Conservation (phyloP, 1,284 basidiomycete species). For the Bondarzewia mesenterica region DNA sequence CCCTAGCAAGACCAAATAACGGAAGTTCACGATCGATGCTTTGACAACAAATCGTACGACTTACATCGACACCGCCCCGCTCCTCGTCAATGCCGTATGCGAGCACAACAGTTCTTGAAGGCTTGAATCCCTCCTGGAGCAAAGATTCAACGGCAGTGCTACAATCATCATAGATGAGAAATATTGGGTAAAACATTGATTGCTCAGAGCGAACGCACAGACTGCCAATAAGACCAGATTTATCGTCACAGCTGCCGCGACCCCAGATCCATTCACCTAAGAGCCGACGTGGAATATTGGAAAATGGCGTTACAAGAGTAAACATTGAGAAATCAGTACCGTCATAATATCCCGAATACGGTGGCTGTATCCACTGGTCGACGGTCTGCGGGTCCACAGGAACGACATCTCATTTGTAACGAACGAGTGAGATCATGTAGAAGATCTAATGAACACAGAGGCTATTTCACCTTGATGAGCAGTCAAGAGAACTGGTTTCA, state of each 20-base stretch:
- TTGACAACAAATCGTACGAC: conserved; percentile 15
- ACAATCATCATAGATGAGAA: background rate
- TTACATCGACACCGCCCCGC: conserved; percentile 38
- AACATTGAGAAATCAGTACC: conserved; percentile 15
- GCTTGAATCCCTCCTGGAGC: conserved; percentile 41
- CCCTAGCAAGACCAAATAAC: conserved; percentile 26
- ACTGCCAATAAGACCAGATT: conserved; percentile 49
- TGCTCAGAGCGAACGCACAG: conserved; percentile 29
- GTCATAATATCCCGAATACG: conserved; percentile 28
- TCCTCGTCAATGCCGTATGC: conserved; percentile 71
- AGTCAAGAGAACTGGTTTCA: conserved; percentile 63
- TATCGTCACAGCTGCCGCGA: conserved; percentile 56
- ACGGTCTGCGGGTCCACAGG: conserved; percentile 47
- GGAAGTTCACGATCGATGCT: no score
- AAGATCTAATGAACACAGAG: background rate
- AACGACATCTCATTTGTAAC: conserved; percentile 39
- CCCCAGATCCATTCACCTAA: conserved; percentile 53
- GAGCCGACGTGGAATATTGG: background rate
- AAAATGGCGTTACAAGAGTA: background rate
- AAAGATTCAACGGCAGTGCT: conserved; percentile 48
- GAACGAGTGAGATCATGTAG: background rate
- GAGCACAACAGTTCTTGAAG: conserved; percentile 46
- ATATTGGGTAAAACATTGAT: background rate
- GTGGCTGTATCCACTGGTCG: conserved; percentile 38
- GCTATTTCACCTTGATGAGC: conserved; percentile 49